Conservation (phyloP, 2,329 filamentous ascomycete species). For the Ophiostoma perfectum region DNA sequence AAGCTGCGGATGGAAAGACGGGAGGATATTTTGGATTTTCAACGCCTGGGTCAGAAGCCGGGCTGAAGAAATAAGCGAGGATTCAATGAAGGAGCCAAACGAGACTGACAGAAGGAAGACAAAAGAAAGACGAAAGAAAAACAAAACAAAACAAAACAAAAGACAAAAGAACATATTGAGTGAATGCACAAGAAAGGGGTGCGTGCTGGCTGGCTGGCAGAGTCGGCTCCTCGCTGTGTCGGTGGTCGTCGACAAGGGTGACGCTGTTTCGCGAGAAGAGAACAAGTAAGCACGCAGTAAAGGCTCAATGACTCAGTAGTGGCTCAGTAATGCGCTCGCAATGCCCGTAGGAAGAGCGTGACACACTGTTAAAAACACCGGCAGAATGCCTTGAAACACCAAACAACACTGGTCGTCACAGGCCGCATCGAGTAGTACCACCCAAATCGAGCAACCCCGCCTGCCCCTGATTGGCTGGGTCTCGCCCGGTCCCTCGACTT, state of each 20-base stretch:
- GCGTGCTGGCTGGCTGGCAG: not conserved
- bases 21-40: too few relatives aligned
- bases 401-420: not conserved
- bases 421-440: slow-evolving; percentile 13
- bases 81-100: not conserved
- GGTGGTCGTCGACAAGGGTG: not conserved
- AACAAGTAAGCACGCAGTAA: not conserved
- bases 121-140: not conserved
- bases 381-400: not conserved
- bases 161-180: not conserved
- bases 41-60: too few relatives aligned
- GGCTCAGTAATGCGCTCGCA: not conserved
- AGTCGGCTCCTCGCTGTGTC: too few relatives aligned
- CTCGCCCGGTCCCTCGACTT: slow-evolving; percentile 18
- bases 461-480: slow-evolving; percentile 24
- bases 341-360: too few relatives aligned
- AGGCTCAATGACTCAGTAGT: not conserved
- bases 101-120: not conserved
- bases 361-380: too few relatives aligned
- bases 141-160: not conserved
- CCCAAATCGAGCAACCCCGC: slow-evolving; percentile 20
- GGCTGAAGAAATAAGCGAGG: too few relatives aligned
- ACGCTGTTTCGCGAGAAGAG: slow-evolving; percentile 8
- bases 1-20: too few relatives aligned
- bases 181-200: not conserved